Conservation (phyloP, 1,284 basidiomycete genomes). For the Taiwanofungus camphoratus region DNA sequence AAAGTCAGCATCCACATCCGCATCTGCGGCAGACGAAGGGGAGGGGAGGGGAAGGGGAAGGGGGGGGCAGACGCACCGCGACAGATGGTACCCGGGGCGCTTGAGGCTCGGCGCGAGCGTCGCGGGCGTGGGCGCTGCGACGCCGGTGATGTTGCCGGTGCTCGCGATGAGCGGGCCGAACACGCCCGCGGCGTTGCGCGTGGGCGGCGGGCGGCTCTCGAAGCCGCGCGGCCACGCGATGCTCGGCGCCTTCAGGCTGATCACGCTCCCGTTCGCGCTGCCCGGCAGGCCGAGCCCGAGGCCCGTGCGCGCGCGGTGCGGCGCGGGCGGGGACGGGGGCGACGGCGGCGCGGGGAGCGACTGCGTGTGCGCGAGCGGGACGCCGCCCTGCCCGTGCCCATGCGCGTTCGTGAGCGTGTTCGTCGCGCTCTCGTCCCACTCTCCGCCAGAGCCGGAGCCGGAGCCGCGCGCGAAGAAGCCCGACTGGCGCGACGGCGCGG, state of each 20-base stretch:
- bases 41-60: neutral
- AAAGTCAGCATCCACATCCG: neutral
- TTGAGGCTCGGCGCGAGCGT: conserved; percentile 62
- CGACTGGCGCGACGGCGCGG: neutral
- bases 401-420: conserved; percentile 4
- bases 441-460: neutral
- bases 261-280: too few relatives aligned
- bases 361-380: conserved; percentile 8
- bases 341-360: too few relatives aligned
- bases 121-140: conserved; percentile 49
- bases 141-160: conserved; percentile 58
- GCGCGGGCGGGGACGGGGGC: too few relatives aligned
- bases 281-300: too few relatives aligned
- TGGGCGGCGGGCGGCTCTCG: conserved; percentile 31
- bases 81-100: conserved; percentile 63
- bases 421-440: conserved; percentile 9
- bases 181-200: conserved; percentile 57
- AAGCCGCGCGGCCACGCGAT: conserved; percentile 13
- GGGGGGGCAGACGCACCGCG: conserved; percentile 38
- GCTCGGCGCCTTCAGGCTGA: conserved; percentile 6
- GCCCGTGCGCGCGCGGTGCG: too few relatives aligned
- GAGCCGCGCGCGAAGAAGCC: neutral
- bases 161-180: conserved; percentile 72
- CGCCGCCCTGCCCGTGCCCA: conserved; percentile 6
- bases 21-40: neutral